Evolutionary conservation across 2,329 filamentous ascomycete genomes (phyloP), one percentile per base, ranked within the genome.

Genomic region (Trichophyton verrucosum): DNA sequence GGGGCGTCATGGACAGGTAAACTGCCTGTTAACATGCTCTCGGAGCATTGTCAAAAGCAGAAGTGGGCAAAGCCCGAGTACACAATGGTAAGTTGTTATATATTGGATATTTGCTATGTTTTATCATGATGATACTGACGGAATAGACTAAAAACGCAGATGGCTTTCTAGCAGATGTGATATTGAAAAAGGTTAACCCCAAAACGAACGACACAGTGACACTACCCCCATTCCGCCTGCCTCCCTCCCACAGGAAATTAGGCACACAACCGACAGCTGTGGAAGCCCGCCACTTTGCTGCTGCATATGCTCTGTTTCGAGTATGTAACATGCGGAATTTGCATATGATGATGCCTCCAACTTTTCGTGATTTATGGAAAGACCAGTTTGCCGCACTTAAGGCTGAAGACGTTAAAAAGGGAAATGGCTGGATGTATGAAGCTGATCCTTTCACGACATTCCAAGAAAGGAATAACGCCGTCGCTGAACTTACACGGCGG

Each of bases 1-100:
- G 94, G 94, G 57, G 85, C 90, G 62, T 96, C 91, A 67, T 99
- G 94, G 94, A 99, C 94, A 0, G 94, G 94, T 46, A 99, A 99
- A 73, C 78, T 99, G 36, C 94, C 94, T 1, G 88, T 96, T 65
- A 96, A 95, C 71, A 81, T 97, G 68, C 82, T 97, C 65, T 89
- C 88, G 40, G 94, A 97, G 78, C 89, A 95, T 75, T 96, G 91
- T 69, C 91, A 96, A 76, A 95, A 92, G 74, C 89, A 95, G 73
- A 90, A 89, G 71, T 99, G 94, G 94, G 88, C 90, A 66, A 92
- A 86, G 71, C 92, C 92, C 1, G 91, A 95, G 65, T 99, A 96
- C 73, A 87, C 87, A 65, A 89, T 90, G 77, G 84, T 87, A 76
- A 71, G 75, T 61, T 57, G 17, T n/a, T 22, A 24, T 27, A 55